Evolutionary conservation across 2,329 filamentous ascomycete genomes (phyloP).

Genomic region (Colletotrichum ledebouriae): DNA sequence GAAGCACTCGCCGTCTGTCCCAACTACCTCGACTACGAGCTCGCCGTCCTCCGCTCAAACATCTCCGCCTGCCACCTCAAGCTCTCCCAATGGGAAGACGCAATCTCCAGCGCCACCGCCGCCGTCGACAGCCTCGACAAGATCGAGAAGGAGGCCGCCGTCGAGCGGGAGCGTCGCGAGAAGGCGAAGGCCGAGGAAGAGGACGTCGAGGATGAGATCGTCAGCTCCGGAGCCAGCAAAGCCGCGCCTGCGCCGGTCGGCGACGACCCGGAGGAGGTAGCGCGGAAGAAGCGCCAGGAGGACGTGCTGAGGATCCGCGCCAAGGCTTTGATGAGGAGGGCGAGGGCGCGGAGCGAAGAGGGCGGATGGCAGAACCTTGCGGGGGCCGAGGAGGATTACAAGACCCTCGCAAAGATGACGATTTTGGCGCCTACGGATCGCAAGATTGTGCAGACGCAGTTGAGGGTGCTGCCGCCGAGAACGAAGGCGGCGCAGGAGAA

Average conservation of each 20-base stretch:
- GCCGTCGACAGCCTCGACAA: slow-evolving; percentile 81
- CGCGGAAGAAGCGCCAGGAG: slow-evolving; percentile 57
- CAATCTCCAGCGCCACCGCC: slow-evolving; percentile 78
- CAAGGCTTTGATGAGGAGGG: slow-evolving; percentile 86
- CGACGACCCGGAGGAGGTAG: slow-evolving; percentile 47
- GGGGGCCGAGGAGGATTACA: slow-evolving; percentile 85
- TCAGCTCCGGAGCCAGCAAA: slow-evolving; percentile 69
- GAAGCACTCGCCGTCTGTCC: slow-evolving; percentile 84
- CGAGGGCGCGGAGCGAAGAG: slow-evolving; percentile 77
- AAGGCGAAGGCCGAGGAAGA: slow-evolving; percentile 65
- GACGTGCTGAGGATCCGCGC: slow-evolving; percentile 83
- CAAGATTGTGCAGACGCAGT: slow-evolving; percentile 75
- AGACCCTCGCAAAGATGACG: slow-evolving; percentile 68
- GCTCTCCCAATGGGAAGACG: slow-evolving; percentile 86
- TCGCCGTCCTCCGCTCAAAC: slow-evolving; percentile 89
- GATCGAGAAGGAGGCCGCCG: slow-evolving; percentile 57
- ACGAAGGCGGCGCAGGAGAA: slow-evolving; percentile 84
- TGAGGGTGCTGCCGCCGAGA: slow-evolving; percentile 74
- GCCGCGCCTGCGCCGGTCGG: slow-evolving; percentile 56
- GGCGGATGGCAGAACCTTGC: slow-evolving; percentile 85
- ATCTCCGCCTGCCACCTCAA: slow-evolving; percentile 91
- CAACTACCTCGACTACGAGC: slow-evolving; percentile 87
- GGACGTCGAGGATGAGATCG: slow-evolving; percentile 66
- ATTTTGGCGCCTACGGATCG: slow-evolving; percentile 76
- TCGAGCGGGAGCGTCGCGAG: slow-evolving; percentile 44